phyloP scores from a whole-genome alignment of 2,329 filamentous ascomycete genomes.

The Venturia effusa region DNA sequence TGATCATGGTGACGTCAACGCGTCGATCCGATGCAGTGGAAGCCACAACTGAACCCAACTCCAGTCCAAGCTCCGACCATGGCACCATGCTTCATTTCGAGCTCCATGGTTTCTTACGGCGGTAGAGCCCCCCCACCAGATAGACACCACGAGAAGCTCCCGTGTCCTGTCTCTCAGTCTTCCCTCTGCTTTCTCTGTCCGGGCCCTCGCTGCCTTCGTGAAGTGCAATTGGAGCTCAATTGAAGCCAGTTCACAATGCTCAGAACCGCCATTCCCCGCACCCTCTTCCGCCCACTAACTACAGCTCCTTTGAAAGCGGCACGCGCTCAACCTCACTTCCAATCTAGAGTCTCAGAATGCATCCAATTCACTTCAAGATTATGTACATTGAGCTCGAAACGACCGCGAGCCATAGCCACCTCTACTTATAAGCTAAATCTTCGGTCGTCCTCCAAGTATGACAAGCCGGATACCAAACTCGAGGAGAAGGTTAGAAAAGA shows the following conservation, averaged over 20 bases:
- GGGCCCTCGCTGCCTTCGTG: background rate
- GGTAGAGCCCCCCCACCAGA: background rate
- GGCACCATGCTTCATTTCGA: background rate
- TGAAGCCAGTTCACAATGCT: slow-evolving; percentile 5
- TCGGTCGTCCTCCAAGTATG: background rate
- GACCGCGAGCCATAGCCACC: slow-evolving; percentile 23
- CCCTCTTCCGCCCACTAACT: background rate
- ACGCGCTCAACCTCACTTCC: background rate
- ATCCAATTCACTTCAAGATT: slow-evolving; percentile 32
- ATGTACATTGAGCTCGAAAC: slow-evolving; percentile 26
- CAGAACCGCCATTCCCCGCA: slow-evolving; percentile 2
- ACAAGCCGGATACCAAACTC: slow-evolving; percentile 41
- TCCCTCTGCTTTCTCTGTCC: background rate
- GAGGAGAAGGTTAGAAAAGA: slow-evolving; percentile 45
- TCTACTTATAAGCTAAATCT: slow-evolving; percentile 30
- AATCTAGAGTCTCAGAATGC: slow-evolving; percentile 1
- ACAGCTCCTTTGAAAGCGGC: background rate
- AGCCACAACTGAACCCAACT: too few relatives aligned
- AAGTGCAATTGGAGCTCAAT: slow-evolving; percentile 5
- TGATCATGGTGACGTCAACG: background rate
- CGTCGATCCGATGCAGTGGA: background rate
- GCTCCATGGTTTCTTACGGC: too few relatives aligned
- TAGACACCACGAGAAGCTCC: background rate
- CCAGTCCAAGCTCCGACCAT: too few relatives aligned
- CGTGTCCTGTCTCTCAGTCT: background rate